Percentiles rank a stretch among this genome's conserved stretches.
Evolutionary conservation across 345 rosid genomes (phyloP).

Genomic region (Camelina neglecta): DNA sequence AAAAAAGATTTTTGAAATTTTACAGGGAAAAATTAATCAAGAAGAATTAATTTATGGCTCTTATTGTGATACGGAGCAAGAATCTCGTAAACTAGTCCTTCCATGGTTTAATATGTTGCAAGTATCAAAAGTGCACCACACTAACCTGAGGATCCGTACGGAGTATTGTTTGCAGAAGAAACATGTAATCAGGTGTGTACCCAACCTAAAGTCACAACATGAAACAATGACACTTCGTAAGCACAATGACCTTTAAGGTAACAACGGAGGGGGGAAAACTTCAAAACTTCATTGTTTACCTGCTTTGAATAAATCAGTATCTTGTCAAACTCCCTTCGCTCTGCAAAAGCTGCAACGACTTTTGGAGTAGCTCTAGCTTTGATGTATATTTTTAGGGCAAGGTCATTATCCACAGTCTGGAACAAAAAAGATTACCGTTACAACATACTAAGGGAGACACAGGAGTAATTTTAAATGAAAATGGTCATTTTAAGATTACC

Average conservation of each 20-base stretch:
- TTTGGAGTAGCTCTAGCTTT: conserved; percentile 99
- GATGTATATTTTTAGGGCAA: conserved; percentile 93
- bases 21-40: neutral
- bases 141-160: conserved; percentile 98
- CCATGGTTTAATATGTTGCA: conserved; percentile 22
- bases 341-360: conserved; percentile 99
- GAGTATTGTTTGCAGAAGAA: conserved; percentile 98
- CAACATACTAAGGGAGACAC: conserved; percentile 17
- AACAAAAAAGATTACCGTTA: conserved; percentile 37
- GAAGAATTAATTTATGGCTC: conserved; percentile 19
- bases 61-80: conserved; percentile 23
- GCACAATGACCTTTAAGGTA: conserved; percentile 21
- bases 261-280: neutral
- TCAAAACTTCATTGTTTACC: conserved; percentile 48
- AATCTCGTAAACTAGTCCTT: conserved; percentile 17
- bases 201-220: conserved; percentile 74
- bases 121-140: conserved; percentile 31
- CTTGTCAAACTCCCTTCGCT: conserved; percentile 98
- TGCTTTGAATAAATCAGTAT: conserved; percentile 96
- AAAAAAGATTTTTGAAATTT: neutral
- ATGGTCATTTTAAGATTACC: conserved; percentile 54
- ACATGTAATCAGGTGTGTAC: conserved; percentile 96
- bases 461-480: conserved; percentile 21
- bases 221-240: conserved; percentile 26
- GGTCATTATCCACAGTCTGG: conserved; percentile 99